Evolutionary conservation across 164 flowering plant species (phyloP).

Genomic region (Aristolochia fimbriata): DNA sequence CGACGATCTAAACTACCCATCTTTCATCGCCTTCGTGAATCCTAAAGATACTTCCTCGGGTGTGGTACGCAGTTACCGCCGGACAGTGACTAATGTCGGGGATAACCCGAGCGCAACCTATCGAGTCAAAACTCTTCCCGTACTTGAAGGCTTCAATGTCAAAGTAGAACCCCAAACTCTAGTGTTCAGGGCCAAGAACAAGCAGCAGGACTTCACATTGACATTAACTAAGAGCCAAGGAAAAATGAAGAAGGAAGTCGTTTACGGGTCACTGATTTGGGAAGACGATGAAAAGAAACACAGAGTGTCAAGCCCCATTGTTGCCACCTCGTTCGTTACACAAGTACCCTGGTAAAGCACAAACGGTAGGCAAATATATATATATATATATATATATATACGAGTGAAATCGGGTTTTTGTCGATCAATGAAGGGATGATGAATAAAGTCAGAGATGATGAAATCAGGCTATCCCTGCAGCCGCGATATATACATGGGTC

Average conservation of each 20-base stretch:
- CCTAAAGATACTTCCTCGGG: conserved; percentile 17
- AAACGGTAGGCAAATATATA: too few relatives aligned
- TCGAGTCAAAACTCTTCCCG: conserved; percentile 47
- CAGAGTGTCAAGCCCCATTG: conserved; percentile 68
- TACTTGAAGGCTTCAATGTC: conserved; percentile 46
- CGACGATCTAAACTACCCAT: conserved; percentile 75
- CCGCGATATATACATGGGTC: too few relatives aligned
- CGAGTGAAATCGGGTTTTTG: too few relatives aligned
- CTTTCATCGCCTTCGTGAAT: conserved; percentile 57
- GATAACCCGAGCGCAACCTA: conserved; percentile 49
- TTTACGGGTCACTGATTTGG: conserved; percentile 71
- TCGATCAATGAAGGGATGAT: too few relatives aligned
- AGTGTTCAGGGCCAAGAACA: conserved; percentile 30
- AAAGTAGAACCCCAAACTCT: conserved; percentile 48
- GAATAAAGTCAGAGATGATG: too few relatives aligned
- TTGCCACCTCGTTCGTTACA: conserved; percentile 37
- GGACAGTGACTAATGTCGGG: conserved; percentile 78
- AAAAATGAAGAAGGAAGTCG: conserved; percentile 5
- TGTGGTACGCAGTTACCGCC: conserved; percentile 28
- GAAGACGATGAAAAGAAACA: conserved; percentile 25
- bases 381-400: too few relatives aligned
- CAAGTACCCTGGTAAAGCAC: conserved; percentile 14
- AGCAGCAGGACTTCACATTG: conserved; percentile 4
- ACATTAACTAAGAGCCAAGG: conserved; percentile 21
- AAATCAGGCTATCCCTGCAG: too few relatives aligned